Conservation (phyloP, 2,329 filamentous ascomycete genomes). For the Xylariales sp. region DNA sequence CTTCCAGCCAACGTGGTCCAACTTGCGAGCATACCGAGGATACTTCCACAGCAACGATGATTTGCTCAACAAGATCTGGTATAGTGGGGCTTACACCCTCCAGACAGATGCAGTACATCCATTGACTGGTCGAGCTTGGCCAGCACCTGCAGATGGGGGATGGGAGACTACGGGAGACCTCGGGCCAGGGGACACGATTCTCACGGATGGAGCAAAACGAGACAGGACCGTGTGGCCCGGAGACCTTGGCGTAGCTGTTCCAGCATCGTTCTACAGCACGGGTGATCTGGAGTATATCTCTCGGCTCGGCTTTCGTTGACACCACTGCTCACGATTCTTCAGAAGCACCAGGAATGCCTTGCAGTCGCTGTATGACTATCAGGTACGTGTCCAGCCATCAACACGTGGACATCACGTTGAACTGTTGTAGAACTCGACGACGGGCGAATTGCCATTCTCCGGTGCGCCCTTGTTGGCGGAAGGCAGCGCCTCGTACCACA, state of each 20-base stretch:
- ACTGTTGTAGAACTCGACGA: conserved; percentile 10
- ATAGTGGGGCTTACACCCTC: conserved; percentile 49
- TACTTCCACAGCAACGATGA: conserved; percentile 48
- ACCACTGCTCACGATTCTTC: conserved; percentile 10
- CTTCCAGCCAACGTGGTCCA: conserved; percentile 33
- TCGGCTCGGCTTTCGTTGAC: neutral
- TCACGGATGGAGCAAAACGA: conserved; percentile 46
- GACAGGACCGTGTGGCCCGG: conserved; percentile 54
- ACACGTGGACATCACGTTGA: conserved; percentile 4
- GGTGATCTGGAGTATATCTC: conserved; percentile 31
- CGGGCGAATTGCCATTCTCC: conserved; percentile 22
- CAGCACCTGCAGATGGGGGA: conserved; percentile 23
- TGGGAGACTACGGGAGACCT: conserved; percentile 25
- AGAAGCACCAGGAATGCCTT: conserved; percentile 41
- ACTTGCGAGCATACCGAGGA: conserved; percentile 46
- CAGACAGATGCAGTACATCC: conserved; percentile 29
- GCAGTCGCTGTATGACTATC: conserved; percentile 30
- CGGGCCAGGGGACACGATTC: conserved; percentile 26
- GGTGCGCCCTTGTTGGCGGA: conserved; percentile 19
- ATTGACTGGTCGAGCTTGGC: conserved; percentile 22
- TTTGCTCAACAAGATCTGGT: conserved; percentile 52
- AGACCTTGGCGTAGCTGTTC: conserved; percentile 50
- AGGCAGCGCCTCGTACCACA: conserved; percentile 25
- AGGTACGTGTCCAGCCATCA: conserved; percentile 18
- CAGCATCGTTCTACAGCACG: conserved; percentile 46